Conservation (phyloP, 129 eudicot species). For the Solidago caesia region DNA sequence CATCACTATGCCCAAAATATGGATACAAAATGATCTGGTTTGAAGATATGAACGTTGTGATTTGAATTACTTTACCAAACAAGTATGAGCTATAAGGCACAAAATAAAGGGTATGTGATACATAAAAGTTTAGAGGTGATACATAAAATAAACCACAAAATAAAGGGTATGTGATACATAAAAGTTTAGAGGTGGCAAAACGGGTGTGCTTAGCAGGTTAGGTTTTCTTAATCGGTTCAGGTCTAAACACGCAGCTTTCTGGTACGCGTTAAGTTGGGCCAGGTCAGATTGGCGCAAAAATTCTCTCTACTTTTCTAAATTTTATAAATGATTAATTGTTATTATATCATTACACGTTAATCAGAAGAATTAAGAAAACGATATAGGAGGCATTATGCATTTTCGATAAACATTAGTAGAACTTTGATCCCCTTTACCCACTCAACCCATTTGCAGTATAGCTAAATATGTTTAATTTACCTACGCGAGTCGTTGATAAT, state of each 20-base stretch:
- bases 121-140: background rate
- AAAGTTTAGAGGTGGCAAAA: background rate
- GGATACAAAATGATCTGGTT: background rate
- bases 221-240: background rate
- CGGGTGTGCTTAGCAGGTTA: background rate
- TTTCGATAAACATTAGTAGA: background rate
- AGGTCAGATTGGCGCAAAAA: background rate
- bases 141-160: background rate
- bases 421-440: background rate
- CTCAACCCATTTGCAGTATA: background rate
- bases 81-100: background rate
- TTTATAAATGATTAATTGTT: background rate
- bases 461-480: background rate
- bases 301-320: background rate
- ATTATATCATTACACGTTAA: background rate
- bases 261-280: background rate
- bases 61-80: background rate
- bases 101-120: background rate
- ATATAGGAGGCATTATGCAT: background rate
- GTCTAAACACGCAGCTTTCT: background rate
- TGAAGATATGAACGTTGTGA: background rate
- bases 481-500: background rate
- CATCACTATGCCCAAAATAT: background rate
- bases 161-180: background rate
- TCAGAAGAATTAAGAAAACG: background rate